Conservation (phyloP, 768 basidiomycete species). For the Leccinum broughii region DNA sequence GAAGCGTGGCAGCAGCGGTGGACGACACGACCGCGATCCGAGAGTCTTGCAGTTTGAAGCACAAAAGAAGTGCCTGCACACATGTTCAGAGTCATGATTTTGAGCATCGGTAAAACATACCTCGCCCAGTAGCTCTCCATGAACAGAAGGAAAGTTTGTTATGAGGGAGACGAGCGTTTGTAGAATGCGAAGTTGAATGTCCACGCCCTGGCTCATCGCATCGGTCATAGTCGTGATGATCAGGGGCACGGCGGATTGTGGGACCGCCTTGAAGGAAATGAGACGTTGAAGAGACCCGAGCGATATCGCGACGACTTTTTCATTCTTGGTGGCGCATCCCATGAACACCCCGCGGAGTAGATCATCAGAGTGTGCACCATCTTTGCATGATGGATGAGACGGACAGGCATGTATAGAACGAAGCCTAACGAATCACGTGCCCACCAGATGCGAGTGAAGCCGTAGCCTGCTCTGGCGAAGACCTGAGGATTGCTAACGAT, state of each 20-base stretch:
- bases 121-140: constrained; percentile 77
- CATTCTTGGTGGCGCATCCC: constrained; percentile 90
- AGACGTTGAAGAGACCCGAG: constrained; percentile 89
- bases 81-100: not conserved
- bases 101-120: constrained; percentile 45
- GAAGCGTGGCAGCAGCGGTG: constrained; percentile 93
- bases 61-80: constrained; percentile 79
- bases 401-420: not conserved
- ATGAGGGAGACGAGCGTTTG: constrained; percentile 91
- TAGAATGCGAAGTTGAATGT: constrained; percentile 92
- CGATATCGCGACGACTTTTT: constrained; percentile 91
- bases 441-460: constrained; percentile 71
- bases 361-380: constrained; percentile 78
- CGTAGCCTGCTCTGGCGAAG: constrained; percentile 81
- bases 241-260: constrained; percentile 70
- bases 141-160: constrained; percentile 81
- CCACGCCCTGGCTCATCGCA: constrained; percentile 92
- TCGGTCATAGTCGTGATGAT: constrained; percentile 87
- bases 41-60: constrained; percentile 94
- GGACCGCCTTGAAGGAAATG: constrained; percentile 83
- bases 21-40: constrained; percentile 95
- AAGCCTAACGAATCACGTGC: constrained; percentile 25
- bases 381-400: constrained; percentile 36
- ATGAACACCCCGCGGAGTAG: constrained; percentile 87
- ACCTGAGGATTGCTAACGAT: constrained; percentile 31